A percentile compares a stretch with the other conserved stretches of the same genome.
Conservation (phyloP, 2,329 filamentous ascomycete genomes). For the Fusarium buharicum region DNA sequence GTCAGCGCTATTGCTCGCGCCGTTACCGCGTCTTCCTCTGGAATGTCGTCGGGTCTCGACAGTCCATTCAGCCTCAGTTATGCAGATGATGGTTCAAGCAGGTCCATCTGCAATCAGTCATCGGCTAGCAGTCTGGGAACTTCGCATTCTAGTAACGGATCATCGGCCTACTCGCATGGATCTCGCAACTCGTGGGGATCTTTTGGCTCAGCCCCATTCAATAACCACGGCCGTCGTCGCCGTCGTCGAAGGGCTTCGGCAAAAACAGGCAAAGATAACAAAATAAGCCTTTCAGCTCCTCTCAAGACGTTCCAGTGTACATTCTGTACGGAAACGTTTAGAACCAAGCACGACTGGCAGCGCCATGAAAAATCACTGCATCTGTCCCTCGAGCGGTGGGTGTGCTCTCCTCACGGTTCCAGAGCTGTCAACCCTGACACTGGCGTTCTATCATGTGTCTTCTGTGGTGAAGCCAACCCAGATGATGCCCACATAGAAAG, state of each 20-base stretch:
- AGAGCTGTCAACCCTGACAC: constrained; percentile 67
- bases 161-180: constrained; percentile 68
- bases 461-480: constrained; percentile 67
- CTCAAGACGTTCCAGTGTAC: constrained; percentile 73
- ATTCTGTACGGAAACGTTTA: constrained; percentile 74
- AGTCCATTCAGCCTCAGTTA: constrained; percentile 67
- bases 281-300: constrained; percentile 53
- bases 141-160: constrained; percentile 68
- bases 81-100: constrained; percentile 69
- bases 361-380: constrained; percentile 76
- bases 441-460: constrained; percentile 67
- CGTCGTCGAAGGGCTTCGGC: constrained; percentile 58
- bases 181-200: constrained; percentile 68
- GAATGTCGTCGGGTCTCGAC: constrained; percentile 64
- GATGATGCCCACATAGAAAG: constrained; percentile 65
- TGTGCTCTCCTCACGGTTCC: constrained; percentile 69
- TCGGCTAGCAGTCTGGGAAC: constrained; percentile 70
- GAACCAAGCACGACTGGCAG: constrained; percentile 76
- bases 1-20: constrained; percentile 68
- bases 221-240: constrained; percentile 59
- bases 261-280: constrained; percentile 51
- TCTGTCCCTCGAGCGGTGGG: constrained; percentile 72
- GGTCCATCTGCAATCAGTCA: constrained; percentile 67
- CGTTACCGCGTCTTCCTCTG: constrained; percentile 64
- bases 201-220: constrained; percentile 57